Evolutionary conservation across 2,329 filamentous ascomycete genomes (phyloP).

Genomic region (Hypoxylon rubiginosum): DNA sequence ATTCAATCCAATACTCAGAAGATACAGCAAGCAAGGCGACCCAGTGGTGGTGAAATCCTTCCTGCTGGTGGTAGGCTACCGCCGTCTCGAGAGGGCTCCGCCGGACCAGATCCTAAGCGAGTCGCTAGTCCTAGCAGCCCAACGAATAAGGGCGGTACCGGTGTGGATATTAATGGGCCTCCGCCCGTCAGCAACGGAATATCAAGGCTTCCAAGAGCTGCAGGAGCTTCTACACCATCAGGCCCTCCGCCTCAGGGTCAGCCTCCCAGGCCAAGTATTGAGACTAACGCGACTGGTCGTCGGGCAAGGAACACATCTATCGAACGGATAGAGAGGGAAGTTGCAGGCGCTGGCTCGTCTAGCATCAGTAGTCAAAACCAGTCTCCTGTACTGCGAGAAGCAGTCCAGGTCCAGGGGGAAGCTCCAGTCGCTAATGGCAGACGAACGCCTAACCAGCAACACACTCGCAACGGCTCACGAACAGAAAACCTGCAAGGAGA

Average conservation of each 20-base stretch:
- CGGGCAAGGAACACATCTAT: conserved; percentile 65
- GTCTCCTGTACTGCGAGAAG: conserved; percentile 61
- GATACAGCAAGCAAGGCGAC: conserved; percentile 57
- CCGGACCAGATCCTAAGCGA: conserved; percentile 66
- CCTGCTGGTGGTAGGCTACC: conserved; percentile 52
- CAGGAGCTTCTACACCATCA: conserved; percentile 58
- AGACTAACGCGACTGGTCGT: conserved; percentile 55
- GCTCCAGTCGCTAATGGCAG: conserved; percentile 70
- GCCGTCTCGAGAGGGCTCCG: conserved; percentile 66
- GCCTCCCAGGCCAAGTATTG: conserved; percentile 63
- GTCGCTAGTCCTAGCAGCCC: conserved; percentile 53
- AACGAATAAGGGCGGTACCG: conserved; percentile 58
- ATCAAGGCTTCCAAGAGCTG: conserved; percentile 58
- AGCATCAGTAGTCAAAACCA: conserved; percentile 53
- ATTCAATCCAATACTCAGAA: conserved; percentile 57
- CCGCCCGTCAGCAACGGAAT: conserved; percentile 52
- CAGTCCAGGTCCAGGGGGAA: conserved; percentile 61
- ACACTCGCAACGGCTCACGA: conserved; percentile 54
- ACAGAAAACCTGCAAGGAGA: conserved; percentile 54
- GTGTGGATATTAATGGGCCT: conserved; percentile 55
- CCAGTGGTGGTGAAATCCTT: conserved; percentile 55
- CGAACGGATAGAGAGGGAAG: conserved; percentile 58
- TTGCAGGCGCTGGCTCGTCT: conserved; percentile 56
- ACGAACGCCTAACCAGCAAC: conserved; percentile 71
- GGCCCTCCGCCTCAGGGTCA: conserved; percentile 70